Base-by-base conservation (phyloP, 352 stramenopile genomes). In the Blastocystis sp. region DNA sequence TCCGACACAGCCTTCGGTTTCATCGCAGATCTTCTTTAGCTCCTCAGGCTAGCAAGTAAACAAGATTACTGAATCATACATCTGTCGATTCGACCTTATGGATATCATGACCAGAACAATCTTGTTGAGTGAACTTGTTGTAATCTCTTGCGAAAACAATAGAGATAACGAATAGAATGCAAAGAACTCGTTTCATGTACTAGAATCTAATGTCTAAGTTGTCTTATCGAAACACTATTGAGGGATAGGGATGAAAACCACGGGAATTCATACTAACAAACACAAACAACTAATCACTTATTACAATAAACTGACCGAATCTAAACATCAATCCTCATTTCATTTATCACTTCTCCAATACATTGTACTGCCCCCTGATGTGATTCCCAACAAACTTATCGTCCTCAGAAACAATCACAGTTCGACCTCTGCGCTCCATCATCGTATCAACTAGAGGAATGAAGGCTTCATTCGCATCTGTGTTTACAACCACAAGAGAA, bases 11-110 rank as follows among this genome's bases (percentile, higher is more conserved):
- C 54, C 75, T 19, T 86, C 75, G 2, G 54, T 86, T 19, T 66
- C n/a, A n/a, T 86, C 75, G 42, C 75, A 86, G 19, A 86, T 86
- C 21, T 57, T 86, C 61, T 54, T 86, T 7, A 86, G n/a, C 37
- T 80, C 39, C 27, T 86, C 75, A 59, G 49, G 43, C 69, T 80
- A 59, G 12, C 1, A 21, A 61, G 21, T 37, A 63, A 49, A 46
- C 1, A 14, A 37, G 24, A n/a, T 16, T 21, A 21, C 19, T 27
- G 1, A 12, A 5, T 39, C 4, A 0, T 77, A 86, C 75, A 21
- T 71, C 61, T 14, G 24, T 42, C 0, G 61, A 32, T 21, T 71
- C 29, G 7, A 37, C 75, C n/a, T 86, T 54, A 29, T 77, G 32
- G 27, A 86, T 75, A 46, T 86, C 75, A 37, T 86, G 52, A 46